Evolutionary conservation across 495 filamentous ascomycete genomes (phyloP).

Genomic region (Clavariopsis aquatica): DNA sequence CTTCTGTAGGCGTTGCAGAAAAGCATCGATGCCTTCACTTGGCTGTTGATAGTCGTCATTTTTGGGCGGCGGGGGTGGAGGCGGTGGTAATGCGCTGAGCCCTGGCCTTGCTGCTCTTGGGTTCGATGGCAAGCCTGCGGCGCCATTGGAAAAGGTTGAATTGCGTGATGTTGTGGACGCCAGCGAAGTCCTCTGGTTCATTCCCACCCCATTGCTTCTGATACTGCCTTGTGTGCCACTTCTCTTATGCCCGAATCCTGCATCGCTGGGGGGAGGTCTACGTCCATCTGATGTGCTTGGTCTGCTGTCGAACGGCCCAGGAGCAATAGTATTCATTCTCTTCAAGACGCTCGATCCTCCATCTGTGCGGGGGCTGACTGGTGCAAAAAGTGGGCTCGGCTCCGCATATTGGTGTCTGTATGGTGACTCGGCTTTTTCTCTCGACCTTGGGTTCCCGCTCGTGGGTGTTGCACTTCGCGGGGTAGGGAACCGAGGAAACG

Average conservation of each 20-base stretch:
- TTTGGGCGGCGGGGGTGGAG: constrained; percentile 21
- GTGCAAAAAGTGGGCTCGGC: constrained; percentile 51
- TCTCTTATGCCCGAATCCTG: constrained; percentile 47
- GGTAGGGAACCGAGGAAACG: constrained; percentile 64
- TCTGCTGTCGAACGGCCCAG: constrained; percentile 60
- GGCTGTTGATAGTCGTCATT: constrained; percentile 26
- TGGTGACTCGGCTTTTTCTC: constrained; percentile 43
- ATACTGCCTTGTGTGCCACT: constrained; percentile 34
- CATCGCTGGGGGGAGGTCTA: constrained; percentile 11
- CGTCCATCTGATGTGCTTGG: constrained; percentile 23
- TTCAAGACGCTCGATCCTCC: constrained; percentile 52
- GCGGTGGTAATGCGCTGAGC: constrained; percentile 2
- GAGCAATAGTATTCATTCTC: constrained; percentile 65
- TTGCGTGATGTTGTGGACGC: constrained; percentile 29
- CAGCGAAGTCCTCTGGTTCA: constrained; percentile 32
- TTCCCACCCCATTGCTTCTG: constrained; percentile 31
- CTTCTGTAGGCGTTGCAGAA: constrained; percentile 39
- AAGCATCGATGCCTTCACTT: constrained; percentile 40
- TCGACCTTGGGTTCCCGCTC: constrained; percentile 44
- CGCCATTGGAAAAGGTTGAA: constrained; percentile 27
- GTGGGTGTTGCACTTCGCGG: constrained; percentile 48
- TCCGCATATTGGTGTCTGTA: constrained; percentile 39
- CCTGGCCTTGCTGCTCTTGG: constrained; percentile 28
- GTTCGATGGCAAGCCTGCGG: constrained; percentile 16
- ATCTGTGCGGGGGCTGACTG: constrained; percentile 49